These are phyloP conservation scores for Clarireedia homoeocarpa DNA, from an alignment of 2,329 filamentous ascomycete genomes.

Conservation along the genomic window DNA sequence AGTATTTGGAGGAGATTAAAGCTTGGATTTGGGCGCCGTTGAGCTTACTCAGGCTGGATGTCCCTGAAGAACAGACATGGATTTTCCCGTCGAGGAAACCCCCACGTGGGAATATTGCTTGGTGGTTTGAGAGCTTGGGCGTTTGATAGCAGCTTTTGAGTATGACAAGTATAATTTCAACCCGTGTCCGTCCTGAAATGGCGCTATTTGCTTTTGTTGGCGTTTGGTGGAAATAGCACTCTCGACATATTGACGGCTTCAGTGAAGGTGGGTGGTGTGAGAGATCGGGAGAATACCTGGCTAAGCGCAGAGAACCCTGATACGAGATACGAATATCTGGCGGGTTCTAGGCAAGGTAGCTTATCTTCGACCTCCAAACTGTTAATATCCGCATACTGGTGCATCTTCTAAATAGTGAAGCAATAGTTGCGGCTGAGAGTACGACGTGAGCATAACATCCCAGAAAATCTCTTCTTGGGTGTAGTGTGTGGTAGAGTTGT, in stretches of 20 bases:
- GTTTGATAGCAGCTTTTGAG: neutral
- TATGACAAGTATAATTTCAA: neutral
- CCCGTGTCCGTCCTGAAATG: too few species aligned
- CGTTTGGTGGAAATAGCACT: neutral
- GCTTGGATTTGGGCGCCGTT: neutral
- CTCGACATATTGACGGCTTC: too few species aligned
- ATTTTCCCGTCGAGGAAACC: neutral
- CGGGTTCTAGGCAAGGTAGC: too few species aligned
- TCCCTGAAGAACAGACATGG: neutral
- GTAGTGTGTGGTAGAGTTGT: neutral
- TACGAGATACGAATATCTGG: too few species aligned
- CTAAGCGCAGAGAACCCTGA: too few species aligned
- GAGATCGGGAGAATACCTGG: too few species aligned
- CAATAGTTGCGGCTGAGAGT: neutral
- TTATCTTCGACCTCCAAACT: too few species aligned
- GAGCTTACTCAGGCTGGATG: neutral
- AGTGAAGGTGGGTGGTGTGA: too few species aligned
- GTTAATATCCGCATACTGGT: neutral
- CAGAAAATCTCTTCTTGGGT: neutral
- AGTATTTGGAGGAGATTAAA: neutral
- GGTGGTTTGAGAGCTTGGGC: neutral
- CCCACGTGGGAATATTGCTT: constrained; percentile 2
- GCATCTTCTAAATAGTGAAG: neutral
- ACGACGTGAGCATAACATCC: neutral
- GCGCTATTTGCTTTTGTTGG: neutral